Evolutionary conservation across 1,139 yeast genomes (phyloP).

Genomic region (Maudiozyma humilis): DNA sequence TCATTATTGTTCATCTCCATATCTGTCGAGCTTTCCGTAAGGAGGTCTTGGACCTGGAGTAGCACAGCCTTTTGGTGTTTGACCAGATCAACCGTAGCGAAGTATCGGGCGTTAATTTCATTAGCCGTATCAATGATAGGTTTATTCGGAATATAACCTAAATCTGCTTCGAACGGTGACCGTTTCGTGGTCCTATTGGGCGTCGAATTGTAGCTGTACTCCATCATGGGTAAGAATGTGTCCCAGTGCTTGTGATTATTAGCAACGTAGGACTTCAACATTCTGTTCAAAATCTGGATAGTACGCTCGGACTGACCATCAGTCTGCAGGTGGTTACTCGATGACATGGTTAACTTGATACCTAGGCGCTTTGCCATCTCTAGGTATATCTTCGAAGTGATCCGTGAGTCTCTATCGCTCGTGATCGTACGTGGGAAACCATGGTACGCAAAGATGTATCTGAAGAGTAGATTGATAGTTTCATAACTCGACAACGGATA

Average conservation of each 20-base stretch:
- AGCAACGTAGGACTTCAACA: slow-evolving; percentile 11
- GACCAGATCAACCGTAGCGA: slow-evolving; percentile 3
- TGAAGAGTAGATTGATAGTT: slow-evolving; percentile 7
- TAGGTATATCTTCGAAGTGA: slow-evolving; percentile 8
- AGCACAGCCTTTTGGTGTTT: slow-evolving; percentile 4
- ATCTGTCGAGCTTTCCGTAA: slow-evolving; percentile 3
- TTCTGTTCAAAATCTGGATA: slow-evolving; percentile 13
- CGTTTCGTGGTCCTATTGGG: not conserved
- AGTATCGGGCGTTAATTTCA: not conserved
- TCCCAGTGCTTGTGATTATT: slow-evolving; percentile 13
- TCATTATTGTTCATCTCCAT: slow-evolving; percentile 8
- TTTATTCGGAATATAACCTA: slow-evolving; percentile 11
- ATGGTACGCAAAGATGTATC: slow-evolving; percentile 11
- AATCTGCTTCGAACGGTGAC: slow-evolving; percentile 11
- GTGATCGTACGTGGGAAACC: slow-evolving; percentile 14
- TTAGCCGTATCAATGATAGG: slow-evolving; percentile 6
- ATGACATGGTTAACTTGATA: slow-evolving; percentile 14
- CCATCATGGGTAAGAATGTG: slow-evolving; percentile 11
- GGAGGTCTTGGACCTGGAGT: slow-evolving; percentile 5
- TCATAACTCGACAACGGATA: slow-evolving; percentile 5
- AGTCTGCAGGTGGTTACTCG: slow-evolving; percentile 21
- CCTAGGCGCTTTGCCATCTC: slow-evolving; percentile 11
- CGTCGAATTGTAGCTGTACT: slow-evolving; percentile 14
- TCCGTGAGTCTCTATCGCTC: slow-evolving; percentile 13
- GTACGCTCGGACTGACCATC: slow-evolving; percentile 23